Evolutionary conservation across 805 yeast genomes (phyloP), one percentile per base, ranked within the genome.

Genomic region (Wickerhamiella australiensis): DNA sequence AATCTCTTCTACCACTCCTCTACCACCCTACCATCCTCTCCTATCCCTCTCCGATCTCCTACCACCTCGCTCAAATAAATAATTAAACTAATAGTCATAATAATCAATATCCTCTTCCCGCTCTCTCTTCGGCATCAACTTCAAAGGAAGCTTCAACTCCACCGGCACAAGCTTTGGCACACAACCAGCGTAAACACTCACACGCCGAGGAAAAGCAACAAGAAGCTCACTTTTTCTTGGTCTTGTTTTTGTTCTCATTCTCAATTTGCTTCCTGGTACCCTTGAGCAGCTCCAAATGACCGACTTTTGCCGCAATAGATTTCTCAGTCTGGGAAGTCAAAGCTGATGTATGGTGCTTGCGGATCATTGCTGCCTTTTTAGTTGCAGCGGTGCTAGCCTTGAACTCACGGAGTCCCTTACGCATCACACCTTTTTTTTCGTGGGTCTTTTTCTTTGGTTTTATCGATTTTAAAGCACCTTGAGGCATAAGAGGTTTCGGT

Each of bases 231-330:
- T 44, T 44, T 20, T 33, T 33, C 15, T 33, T 33, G 21, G 21
- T 33, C 12, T 45, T 49, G 42, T 49, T 51, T 49, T 65, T 61
- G 59, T 72, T 68, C 43, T 59, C 60, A 62, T 76, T 83, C 62
- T 85, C 95, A 15, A 85, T 52, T 58, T 83, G 78, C 68, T 94
- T 78, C 70, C 96, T 79, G 6, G 92, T 80, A 13, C 98, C 98
- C 65, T 85, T 87, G 55, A 90, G 69, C 36, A 90, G 64, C 68
- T 90, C 98, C 59, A 90, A 73, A 65, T 90, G 97, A 22, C 98
- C 98, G 6, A 90, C 96, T 63, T 90, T 76, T 50, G 94, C 74
- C 1, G 96, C 80, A 57, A 90, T 78, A 51, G 86, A 72, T 67
- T 78, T 86, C 67, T 90, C 98, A 2, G 97, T 90, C 38, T 76